These are phyloP conservation scores for Vigna unguiculata DNA, from an alignment of 306 rosid genomes.

Conservation along the genomic window DNA sequence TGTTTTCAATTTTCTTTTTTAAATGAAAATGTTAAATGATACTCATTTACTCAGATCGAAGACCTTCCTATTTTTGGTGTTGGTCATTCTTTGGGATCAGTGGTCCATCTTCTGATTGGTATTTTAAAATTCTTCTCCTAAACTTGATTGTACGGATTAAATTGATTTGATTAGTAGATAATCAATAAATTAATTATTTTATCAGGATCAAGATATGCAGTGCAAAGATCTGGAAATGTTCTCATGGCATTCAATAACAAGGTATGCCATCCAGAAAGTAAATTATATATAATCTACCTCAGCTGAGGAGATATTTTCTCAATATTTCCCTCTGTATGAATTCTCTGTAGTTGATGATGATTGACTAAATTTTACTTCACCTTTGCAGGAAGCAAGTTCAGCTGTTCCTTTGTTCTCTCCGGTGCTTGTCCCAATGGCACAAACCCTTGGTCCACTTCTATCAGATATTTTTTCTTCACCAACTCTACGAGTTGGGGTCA, in stretches of 20 bases:
- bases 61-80: constrained; percentile 93
- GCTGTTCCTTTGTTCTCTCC: constrained; percentile 96
- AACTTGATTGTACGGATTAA: constrained; percentile 37
- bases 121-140: constrained; percentile 48
- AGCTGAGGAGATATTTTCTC: constrained; percentile 1
- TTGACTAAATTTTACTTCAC: constrained; percentile 35
- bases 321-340: constrained; percentile 3
- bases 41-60: constrained; percentile 67
- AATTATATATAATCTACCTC: background rate
- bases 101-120: constrained; percentile 98
- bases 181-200: constrained; percentile 52
- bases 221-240: constrained; percentile 93
- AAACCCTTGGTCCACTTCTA: constrained; percentile 89
- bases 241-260: constrained; percentile 96
- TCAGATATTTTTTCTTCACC: constrained; percentile 93
- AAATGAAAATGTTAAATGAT: constrained; percentile 30
- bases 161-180: constrained; percentile 44
- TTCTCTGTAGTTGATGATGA: constrained; percentile 12
- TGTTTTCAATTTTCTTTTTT: constrained; percentile 10
- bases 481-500: constrained; percentile 90
- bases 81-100: constrained; percentile 97
- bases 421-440: constrained; percentile 91
- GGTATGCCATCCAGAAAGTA: constrained; percentile 54
- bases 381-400: constrained; percentile 86
- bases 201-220: constrained; percentile 96